Percentiles rank a stretch among this genome's conserved stretches.
phyloP scores from a whole-genome alignment of 192 early-diverging fungal species.

The Gigaspora rosea region DNA sequence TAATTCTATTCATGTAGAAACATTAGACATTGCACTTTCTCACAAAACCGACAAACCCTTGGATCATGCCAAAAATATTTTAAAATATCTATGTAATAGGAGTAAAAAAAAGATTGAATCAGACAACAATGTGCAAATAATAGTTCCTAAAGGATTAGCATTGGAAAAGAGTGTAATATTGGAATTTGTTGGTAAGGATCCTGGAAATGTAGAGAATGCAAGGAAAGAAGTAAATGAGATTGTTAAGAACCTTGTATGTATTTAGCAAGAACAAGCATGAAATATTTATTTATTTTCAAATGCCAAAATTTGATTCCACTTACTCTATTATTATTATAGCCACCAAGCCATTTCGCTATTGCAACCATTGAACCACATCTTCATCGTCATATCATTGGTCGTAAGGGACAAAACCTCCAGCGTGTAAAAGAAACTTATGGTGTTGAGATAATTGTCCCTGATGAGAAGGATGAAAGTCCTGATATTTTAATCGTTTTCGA shows the following conservation, averaged over 20 bases:
- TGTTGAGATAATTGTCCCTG: constrained; percentile 82
- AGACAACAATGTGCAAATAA: constrained; percentile 62
- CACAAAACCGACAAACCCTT: constrained; percentile 54
- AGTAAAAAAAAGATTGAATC: constrained; percentile 76
- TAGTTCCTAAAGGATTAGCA: constrained; percentile 50
- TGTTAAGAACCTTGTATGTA: constrained; percentile 55
- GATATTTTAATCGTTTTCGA: constrained; percentile 82
- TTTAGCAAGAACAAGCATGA: constrained; percentile 35
- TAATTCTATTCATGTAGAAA: constrained; percentile 70
- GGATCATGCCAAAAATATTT: constrained; percentile 64
- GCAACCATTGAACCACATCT: constrained; percentile 79
- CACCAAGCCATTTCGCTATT: constrained; percentile 60
- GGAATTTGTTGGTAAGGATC: constrained; percentile 78
- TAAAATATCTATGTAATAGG: constrained; percentile 77
- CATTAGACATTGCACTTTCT: constrained; percentile 64
- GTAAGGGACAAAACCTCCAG: constrained; percentile 61
- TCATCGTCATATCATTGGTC: constrained; percentile 68
- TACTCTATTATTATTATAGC: constrained; percentile 28
- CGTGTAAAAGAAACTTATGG: constrained; percentile 65
- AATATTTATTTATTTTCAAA: background rate
- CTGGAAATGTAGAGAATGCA: constrained; percentile 64
- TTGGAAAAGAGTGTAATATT: constrained; percentile 56
- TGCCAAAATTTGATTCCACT: background rate
- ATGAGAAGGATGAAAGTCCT: constrained; percentile 61
- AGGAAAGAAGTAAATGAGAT: constrained; percentile 54